phyloP scores from a whole-genome alignment of 768 basidiomycete species.

The Hydnomerulius pinastri region DNA sequence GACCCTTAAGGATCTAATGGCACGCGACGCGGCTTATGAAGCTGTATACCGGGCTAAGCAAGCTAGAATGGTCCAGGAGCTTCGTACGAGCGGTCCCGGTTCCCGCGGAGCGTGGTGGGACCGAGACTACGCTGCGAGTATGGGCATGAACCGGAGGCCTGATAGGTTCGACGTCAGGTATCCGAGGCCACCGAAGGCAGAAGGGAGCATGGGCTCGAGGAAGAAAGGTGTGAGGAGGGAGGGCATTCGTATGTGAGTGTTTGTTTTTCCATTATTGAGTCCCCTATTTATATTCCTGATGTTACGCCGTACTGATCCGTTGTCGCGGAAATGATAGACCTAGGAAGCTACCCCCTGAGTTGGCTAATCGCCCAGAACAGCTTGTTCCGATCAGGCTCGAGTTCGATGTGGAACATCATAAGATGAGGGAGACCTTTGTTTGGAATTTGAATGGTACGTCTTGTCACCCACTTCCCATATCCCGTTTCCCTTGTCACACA shows the following conservation, averaged over 20 bases:
- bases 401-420: slow-evolving; percentile 92
- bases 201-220: slow-evolving; percentile 35
- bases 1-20: slow-evolving; percentile 38
- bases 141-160: slow-evolving; percentile 29
- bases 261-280: too few species aligned
- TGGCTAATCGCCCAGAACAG: slow-evolving; percentile 68
- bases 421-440: slow-evolving; percentile 93
- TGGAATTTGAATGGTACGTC: slow-evolving; percentile 94
- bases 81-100: slow-evolving; percentile 43
- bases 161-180: slow-evolving; percentile 56
- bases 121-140: slow-evolving; percentile 45
- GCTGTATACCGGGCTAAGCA: slow-evolving; percentile 48
- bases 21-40: slow-evolving; percentile 48
- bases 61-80: slow-evolving; percentile 52
- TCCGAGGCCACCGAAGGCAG: slow-evolving; percentile 46
- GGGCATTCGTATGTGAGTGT: slow-evolving; percentile 76
- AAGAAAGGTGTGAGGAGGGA: slow-evolving; percentile 61
- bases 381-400: slow-evolving; percentile 96
- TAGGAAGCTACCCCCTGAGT: slow-evolving; percentile 53
- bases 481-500: not conserved
- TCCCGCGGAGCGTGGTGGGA: slow-evolving; percentile 63
- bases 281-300: not conserved
- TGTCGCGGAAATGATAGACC: slow-evolving; percentile 48
- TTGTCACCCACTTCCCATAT: not conserved
- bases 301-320: slow-evolving; percentile 13